Evolutionary conservation across 2,329 filamentous ascomycete species (phyloP), one percentile per base, ranked within the genome.

Genomic region (Fusarium miscanthi): DNA sequence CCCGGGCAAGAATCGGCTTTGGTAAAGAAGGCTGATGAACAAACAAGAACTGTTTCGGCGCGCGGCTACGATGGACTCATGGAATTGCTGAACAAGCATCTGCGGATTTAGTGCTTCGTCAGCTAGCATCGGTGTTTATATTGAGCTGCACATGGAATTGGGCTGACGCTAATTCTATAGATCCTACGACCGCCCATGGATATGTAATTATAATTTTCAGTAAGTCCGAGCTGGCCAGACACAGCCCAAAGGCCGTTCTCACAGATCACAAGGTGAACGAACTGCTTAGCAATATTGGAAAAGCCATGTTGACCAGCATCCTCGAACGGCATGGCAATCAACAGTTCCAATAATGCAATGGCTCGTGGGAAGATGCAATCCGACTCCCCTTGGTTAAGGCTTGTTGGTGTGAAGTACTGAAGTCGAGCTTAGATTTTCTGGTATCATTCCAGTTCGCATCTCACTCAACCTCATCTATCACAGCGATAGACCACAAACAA

Each of bases 91-190:
- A 64, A 37, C 49, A 64, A 54, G 51, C 35, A 66, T 23, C 38
- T 12, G 38, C 41, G 23, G n/a, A 61, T 52, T 33, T 35, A 48
- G 53, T 59, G 61, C 62, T 73, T 73, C 40, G 70, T 67, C 66
- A 73, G 66, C 70, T 59, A 59, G 23, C 21, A 6, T 31, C 57
- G n/a, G 41, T 11, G 4, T 52, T 45, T 38, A 13, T 14, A n/a
- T 57, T 14, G 27, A n/a, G 16, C 25, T 30, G 6, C 40, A 35
- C 11, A 52, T 35, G 43, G 38, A n/a, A 37, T 27, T 59, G 16
- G 60, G 56, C 41, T 64, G 65, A 57, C 21, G 31, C n/a, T 49
- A 21, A 33, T 23, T 43, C 10, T 49, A 41, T 42, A 37, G n/a
- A 45, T 33, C 25, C 51, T 33, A 33, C n/a, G 16, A 42, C 7